phyloP scores from a whole-genome alignment of 495 filamentous ascomycete genomes.

The Talaromyces ruber region DNA sequence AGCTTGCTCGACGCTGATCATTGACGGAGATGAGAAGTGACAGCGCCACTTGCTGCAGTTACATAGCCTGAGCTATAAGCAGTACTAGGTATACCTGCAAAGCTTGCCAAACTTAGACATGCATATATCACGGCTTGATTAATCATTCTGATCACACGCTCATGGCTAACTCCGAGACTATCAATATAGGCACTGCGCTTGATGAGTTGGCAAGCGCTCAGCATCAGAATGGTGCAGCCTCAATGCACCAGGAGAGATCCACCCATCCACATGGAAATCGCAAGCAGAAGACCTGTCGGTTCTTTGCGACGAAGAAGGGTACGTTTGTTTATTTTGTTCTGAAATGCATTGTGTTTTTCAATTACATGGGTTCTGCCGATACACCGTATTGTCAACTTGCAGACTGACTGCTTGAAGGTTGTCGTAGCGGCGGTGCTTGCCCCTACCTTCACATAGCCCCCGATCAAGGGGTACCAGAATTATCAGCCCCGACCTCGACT shows the following conservation, averaged over 20 bases:
- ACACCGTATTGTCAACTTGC: background rate
- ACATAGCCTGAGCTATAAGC: background rate
- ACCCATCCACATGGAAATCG: constrained; percentile 8
- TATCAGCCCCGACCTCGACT: constrained; percentile 3
- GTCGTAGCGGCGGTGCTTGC: constrained; percentile 30
- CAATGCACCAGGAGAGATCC: constrained; percentile 3
- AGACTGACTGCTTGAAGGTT: constrained; percentile 18
- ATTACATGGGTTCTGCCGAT: constrained; percentile 4
- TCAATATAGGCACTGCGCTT: constrained; percentile 3
- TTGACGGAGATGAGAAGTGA: background rate
- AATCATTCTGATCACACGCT: constrained; percentile 4
- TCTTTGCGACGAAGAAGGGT: constrained; percentile 7
- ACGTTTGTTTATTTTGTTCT: constrained; percentile 1
- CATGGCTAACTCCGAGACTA: constrained; percentile 1
- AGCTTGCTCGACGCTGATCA: background rate
- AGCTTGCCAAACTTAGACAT: background rate
- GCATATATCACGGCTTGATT: background rate
- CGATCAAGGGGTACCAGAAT: constrained; percentile 6
- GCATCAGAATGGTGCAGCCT: constrained; percentile 6
- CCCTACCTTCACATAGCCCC: constrained; percentile 27
- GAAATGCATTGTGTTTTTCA: constrained; percentile 2
- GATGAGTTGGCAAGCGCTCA: constrained; percentile 7
- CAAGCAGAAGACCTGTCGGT: constrained; percentile 5
- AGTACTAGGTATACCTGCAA: background rate
- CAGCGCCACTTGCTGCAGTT: background rate